Evolutionary conservation across 306 rosid genomes (phyloP).

Genomic region (Sphenostylis stenocarpa): DNA sequence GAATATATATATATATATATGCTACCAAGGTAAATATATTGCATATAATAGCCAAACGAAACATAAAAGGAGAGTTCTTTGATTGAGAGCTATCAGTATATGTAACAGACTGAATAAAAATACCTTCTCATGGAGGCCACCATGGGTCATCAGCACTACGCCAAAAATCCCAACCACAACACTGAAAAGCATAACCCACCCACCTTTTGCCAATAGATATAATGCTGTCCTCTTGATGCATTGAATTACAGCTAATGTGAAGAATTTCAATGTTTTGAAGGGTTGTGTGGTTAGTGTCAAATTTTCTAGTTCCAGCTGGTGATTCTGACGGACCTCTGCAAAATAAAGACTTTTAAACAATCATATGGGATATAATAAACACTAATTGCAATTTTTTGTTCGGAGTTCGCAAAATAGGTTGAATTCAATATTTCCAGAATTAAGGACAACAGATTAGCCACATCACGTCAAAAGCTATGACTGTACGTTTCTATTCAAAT

Average conservation of each 20-base stretch:
- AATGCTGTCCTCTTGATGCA: slow-evolving; percentile 53
- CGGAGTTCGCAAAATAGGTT: slow-evolving; percentile 2
- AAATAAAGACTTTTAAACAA: slow-evolving; percentile 34
- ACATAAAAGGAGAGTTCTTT: background rate
- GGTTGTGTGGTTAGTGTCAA: slow-evolving; percentile 82
- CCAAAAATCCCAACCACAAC: slow-evolving; percentile 50
- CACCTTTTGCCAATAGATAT: slow-evolving; percentile 75
- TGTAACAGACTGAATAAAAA: slow-evolving; percentile 22
- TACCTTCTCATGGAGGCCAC: slow-evolving; percentile 84
- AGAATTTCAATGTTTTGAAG: slow-evolving; percentile 76
- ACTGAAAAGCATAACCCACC: slow-evolving; percentile 85
- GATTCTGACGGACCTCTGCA: slow-evolving; percentile 60
- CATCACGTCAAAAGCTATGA: background rate
- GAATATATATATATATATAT: too few relatives aligned
- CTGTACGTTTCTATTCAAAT: background rate
- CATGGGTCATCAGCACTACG: slow-evolving; percentile 63
- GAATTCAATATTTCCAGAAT: slow-evolving; percentile 1
- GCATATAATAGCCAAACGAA: background rate
- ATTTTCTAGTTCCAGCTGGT: slow-evolving; percentile 71
- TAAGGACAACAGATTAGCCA: background rate
- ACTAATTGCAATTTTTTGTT: background rate
- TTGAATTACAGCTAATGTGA: slow-evolving; percentile 66
- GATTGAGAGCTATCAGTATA: background rate
- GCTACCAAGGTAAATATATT: background rate
- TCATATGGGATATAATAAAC: slow-evolving; percentile 4